These are phyloP conservation scores for Yarrowia sp. DNA, from an alignment of 805 yeast genomes.

Conservation along the genomic window DNA sequence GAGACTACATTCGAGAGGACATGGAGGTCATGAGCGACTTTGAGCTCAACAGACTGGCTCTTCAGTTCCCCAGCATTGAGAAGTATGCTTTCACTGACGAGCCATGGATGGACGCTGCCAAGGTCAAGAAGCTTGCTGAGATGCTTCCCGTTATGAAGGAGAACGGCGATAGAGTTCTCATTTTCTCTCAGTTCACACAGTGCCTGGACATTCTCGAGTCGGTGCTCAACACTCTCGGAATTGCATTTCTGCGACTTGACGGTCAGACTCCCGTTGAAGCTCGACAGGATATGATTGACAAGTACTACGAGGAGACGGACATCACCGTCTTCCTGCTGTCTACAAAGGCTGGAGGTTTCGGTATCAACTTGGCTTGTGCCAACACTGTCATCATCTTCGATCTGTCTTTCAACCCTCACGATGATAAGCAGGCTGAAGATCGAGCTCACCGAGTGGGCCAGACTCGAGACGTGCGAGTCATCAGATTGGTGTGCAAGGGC, in stretches of 20 bases:
- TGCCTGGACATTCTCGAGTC: constrained; percentile 85
- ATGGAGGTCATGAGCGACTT: constrained; percentile 94
- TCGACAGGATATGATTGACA: constrained; percentile 90
- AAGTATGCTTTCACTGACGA: constrained; percentile 61
- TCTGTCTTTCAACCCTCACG: constrained; percentile 96
- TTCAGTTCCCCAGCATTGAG: constrained; percentile 66
- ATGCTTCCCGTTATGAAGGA: constrained; percentile 64
- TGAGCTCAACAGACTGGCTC: constrained; percentile 79
- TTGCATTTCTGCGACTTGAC: constrained; percentile 83
- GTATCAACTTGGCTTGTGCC: constrained; percentile 95
- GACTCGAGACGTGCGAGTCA: constrained; percentile 79
- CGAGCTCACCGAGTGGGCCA: constrained; percentile 98
- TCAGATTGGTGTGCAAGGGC: constrained; percentile 70
- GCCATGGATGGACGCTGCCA: constrained; percentile 75
- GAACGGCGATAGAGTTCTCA: constrained; percentile 69
- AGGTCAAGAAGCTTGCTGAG: constrained; percentile 63
- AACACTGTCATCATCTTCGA: constrained; percentile 90
- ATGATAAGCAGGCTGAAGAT: constrained; percentile 98
- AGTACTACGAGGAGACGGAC: constrained; percentile 77
- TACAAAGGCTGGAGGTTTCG: constrained; percentile 98
- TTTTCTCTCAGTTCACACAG: constrained; percentile 93
- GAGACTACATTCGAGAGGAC: constrained; percentile 82
- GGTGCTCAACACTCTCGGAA: constrained; percentile 66
- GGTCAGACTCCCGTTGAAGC: constrained; percentile 94
- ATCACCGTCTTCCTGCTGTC: constrained; percentile 88